These are phyloP conservation scores for Podaxis carcinomalis DNA, from an alignment of 768 basidiomycete genomes.

Conservation along the genomic window DNA sequence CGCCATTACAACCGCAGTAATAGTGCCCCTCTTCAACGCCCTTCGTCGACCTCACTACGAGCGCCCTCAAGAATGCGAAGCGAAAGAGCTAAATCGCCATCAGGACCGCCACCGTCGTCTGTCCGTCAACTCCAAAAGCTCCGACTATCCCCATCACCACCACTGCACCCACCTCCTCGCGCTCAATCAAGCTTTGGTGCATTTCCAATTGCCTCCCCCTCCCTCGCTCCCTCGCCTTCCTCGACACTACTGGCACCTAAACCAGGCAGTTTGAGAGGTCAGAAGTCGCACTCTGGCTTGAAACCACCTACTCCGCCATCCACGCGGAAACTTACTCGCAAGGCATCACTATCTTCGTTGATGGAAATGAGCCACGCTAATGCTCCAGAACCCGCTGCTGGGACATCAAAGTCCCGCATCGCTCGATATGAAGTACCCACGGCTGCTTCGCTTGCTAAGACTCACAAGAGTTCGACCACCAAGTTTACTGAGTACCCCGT, in stretches of 20 bases:
- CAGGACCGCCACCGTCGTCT: conserved; percentile 66
- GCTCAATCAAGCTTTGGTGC: conserved; percentile 56
- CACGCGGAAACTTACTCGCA: conserved; percentile 61
- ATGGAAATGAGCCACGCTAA: conserved; percentile 57
- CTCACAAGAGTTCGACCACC: conserved; percentile 60
- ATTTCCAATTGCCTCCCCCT: conserved; percentile 43
- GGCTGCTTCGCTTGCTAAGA: conserved; percentile 76
- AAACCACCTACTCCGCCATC: conserved; percentile 73
- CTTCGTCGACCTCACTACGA: conserved; percentile 38
- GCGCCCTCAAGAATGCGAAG: conserved; percentile 59
- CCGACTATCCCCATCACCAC: conserved; percentile 66
- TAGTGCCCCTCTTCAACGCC: conserved; percentile 50
- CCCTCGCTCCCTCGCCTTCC: conserved; percentile 46
- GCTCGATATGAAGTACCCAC: conserved; percentile 76
- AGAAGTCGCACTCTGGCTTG: conserved; percentile 80
- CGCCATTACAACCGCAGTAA: conserved; percentile 50
- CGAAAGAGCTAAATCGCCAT: conserved; percentile 71
- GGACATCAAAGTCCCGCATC: conserved; percentile 22
- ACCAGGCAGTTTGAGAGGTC: conserved; percentile 72
- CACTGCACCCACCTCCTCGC: conserved; percentile 51
- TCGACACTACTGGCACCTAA: conserved; percentile 55
- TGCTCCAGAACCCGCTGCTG: conserved; percentile 43
- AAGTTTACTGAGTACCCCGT: conserved; percentile 64
- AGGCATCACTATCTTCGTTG: conserved; percentile 69
- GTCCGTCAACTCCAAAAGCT: conserved; percentile 65